Percentiles rank a stretch among this genome's conserved stretches.
Evolutionary conservation across 106 monocot species (phyloP).

Genomic region (Allium fistulosum): DNA sequence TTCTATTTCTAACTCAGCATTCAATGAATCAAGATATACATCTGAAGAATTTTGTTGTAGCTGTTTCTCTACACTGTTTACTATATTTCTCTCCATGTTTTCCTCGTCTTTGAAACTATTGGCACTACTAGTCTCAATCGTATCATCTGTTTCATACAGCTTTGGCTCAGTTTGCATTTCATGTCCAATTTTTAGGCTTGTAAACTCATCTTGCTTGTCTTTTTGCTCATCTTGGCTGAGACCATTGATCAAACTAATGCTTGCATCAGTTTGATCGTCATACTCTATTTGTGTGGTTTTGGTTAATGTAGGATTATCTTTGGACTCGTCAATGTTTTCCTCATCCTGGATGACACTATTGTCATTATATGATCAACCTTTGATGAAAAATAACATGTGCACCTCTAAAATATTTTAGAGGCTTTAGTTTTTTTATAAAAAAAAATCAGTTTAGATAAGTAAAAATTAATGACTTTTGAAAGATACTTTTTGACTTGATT

Average conservation of each 20-base stretch:
- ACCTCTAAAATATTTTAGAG: too few species aligned
- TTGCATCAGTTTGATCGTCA: background rate
- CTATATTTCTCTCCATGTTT: background rate
- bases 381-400: too few species aligned
- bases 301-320: background rate
- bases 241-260: background rate
- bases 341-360: too few species aligned
- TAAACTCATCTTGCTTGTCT: background rate
- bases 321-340: too few species aligned
- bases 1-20: too few species aligned
- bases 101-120: background rate
- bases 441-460: too few species aligned
- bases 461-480: too few species aligned
- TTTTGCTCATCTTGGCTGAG: background rate
- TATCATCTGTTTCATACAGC: background rate
- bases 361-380: too few species aligned
- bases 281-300: slow-evolving; percentile 1
- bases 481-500: too few species aligned
- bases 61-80: background rate
- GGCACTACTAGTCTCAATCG: background rate
- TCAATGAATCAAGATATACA: too few species aligned
- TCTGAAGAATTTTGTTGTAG: background rate
- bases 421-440: too few species aligned
- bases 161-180: background rate
- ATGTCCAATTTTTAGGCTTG: background rate